phyloP scores from a whole-genome alignment of 129 eudicot genomes.

The Escallonia rubra region DNA sequence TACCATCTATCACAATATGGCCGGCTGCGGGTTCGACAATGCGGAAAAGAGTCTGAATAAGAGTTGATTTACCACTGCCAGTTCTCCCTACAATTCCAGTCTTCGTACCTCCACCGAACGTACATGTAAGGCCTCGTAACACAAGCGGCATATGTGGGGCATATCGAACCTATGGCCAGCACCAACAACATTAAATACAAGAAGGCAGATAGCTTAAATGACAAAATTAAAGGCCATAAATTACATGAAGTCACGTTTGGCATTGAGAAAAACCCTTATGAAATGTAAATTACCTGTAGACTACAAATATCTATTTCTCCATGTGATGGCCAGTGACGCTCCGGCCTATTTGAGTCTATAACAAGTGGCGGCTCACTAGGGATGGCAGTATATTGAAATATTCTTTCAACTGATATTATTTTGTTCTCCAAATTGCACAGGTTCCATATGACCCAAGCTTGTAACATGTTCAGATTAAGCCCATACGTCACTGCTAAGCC shows the following conservation, averaged over 20 bases:
- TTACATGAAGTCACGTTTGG: no score
- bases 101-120: constrained; percentile 76
- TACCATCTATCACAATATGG: constrained; percentile 57
- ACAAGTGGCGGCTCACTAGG: constrained; percentile 81
- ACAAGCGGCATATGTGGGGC: constrained; percentile 94
- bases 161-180: constrained; percentile 65
- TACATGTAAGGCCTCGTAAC: constrained; percentile 78
- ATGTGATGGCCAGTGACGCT: constrained; percentile 54
- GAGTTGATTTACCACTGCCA: constrained; percentile 96
- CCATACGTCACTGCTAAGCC: constrained; percentile 94
- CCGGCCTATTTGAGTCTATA: constrained; percentile 55
- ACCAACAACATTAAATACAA: not conserved
- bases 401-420: constrained; percentile 88
- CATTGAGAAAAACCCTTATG: not conserved
- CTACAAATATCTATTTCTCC: constrained; percentile 64
- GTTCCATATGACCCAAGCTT: constrained; percentile 60
- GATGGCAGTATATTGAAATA: constrained; percentile 66
- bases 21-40: constrained; percentile 80
- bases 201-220: not conserved
- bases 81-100: constrained; percentile 96
- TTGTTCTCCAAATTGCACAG: constrained; percentile 66
- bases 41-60: constrained; percentile 86
- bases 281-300: constrained; percentile 47
- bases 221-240: not conserved
- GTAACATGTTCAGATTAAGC: constrained; percentile 62